Percentiles rank a stretch among this genome's conserved stretches.
Conservation (phyloP, 805 yeast genomes). For the Lipomyces oligophaga region DNA sequence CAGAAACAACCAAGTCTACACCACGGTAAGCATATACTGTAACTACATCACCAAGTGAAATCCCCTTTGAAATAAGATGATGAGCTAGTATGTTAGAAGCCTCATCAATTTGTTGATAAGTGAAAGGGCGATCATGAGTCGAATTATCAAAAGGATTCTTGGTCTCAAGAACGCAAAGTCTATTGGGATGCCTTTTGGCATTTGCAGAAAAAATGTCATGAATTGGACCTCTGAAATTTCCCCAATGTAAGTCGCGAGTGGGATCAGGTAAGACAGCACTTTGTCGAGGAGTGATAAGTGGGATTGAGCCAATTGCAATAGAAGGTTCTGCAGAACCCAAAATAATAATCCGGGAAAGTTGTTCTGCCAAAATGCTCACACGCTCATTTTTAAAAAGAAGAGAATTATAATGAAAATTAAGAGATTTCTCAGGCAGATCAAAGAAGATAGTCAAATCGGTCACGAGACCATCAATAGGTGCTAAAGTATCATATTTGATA, state of each 20-base stretch:
- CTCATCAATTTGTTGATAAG: conserved; percentile 82
- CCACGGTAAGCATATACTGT: conserved; percentile 98
- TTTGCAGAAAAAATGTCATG: conserved; percentile 91
- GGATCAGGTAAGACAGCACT: conserved; percentile 74
- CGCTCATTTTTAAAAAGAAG: conserved; percentile 69
- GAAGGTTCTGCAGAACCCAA: conserved; percentile 35
- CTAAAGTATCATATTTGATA: conserved; percentile 14
- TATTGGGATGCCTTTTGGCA: conserved; percentile 78
- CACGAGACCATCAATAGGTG: conserved; percentile 30
- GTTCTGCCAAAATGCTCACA: conserved; percentile 66
- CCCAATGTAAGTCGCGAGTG: conserved; percentile 81
- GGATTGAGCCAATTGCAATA: conserved; percentile 53
- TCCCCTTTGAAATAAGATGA: conserved; percentile 74
- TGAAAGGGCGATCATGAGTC: conserved; percentile 64
- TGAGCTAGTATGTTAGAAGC: conserved; percentile 93
- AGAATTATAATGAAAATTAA: conserved; percentile 60
- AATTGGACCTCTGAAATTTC: conserved; percentile 87
- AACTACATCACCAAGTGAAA: conserved; percentile 87
- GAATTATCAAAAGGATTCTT: conserved; percentile 54
- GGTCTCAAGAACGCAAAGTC: conserved; percentile 91
- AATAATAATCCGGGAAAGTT: conserved; percentile 54
- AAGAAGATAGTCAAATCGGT: conserved; percentile 61
- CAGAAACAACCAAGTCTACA: conserved; percentile 93
- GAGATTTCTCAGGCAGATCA: conserved; percentile 34
- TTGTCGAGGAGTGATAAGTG: conserved; percentile 68